phyloP scores from a whole-genome alignment of 108 stramenopile genomes.

The Schizochytrium sp. region DNA sequence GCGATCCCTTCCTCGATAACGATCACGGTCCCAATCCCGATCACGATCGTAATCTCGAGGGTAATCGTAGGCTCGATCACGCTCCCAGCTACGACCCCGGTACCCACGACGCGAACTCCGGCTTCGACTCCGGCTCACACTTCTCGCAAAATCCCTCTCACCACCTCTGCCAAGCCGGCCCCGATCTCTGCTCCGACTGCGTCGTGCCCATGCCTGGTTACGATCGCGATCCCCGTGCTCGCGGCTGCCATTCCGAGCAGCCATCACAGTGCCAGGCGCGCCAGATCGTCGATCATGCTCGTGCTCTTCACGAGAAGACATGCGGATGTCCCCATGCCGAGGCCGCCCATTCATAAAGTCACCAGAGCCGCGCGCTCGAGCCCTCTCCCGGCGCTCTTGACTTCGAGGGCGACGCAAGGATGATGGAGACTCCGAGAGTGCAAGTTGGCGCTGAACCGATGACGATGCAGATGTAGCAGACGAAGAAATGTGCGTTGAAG shows the following conservation, averaged over 20 bases:
- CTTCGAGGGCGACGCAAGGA: too few species aligned
- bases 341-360: too few species aligned
- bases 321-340: too few species aligned
- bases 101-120: neutral
- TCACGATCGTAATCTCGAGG: neutral
- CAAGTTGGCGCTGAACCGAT: too few species aligned
- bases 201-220: neutral
- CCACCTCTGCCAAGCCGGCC: neutral
- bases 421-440: too few species aligned
- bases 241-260: neutral
- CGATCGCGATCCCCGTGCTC: neutral
- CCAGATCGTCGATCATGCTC: neutral
- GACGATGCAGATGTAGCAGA: too few species aligned
- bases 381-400: too few species aligned
- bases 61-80: neutral
- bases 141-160: neutral
- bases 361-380: too few species aligned
- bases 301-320: too few species aligned
- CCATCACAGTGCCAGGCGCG: neutral
- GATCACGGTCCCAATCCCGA: neutral
- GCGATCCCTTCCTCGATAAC: neutral
- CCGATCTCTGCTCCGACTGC: neutral
- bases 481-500: too few species aligned
- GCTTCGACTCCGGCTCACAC: neutral
- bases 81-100: neutral